Evolutionary conservation across 495 filamentous ascomycete genomes (phyloP).

Genomic region (Acidiella bohemica): DNA sequence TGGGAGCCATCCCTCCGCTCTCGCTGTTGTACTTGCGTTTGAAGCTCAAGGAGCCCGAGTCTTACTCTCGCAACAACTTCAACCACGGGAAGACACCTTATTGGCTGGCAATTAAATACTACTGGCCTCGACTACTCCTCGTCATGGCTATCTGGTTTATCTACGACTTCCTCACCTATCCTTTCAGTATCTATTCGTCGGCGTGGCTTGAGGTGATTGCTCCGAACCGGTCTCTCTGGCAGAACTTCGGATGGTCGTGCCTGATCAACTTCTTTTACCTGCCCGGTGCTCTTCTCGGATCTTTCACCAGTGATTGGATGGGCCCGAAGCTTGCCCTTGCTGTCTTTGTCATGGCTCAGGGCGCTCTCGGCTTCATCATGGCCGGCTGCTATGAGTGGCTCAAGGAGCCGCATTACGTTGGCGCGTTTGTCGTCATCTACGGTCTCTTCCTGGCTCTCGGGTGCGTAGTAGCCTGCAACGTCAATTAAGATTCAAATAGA

Average conservation of each 20-base stretch:
- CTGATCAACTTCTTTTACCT: constrained; percentile 78
- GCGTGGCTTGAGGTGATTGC: constrained; percentile 1
- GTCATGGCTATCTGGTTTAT: constrained; percentile 63
- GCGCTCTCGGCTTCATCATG: constrained; percentile 77
- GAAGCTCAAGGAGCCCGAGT: constrained; percentile 69
- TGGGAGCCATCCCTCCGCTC: constrained; percentile 68
- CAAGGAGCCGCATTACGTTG: constrained; percentile 48
- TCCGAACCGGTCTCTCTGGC: constrained; percentile 45
- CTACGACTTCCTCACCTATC: constrained; percentile 35
- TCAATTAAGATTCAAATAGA: too few relatives aligned
- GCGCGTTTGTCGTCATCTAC: constrained; percentile 63
- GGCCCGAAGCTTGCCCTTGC: constrained; percentile 62
- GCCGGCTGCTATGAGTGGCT: constrained; percentile 56
- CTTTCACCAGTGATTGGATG: constrained; percentile 56
- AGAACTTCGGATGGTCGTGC: constrained; percentile 73
- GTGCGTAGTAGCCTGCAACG: too few relatives aligned
- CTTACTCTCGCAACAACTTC: constrained; percentile 51
- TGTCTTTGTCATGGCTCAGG: constrained; percentile 53
- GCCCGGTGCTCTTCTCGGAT: constrained; percentile 56
- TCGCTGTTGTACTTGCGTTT: constrained; percentile 60
- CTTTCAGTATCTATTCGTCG: not conserved
- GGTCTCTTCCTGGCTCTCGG: constrained; percentile 74
- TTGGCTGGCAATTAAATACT: constrained; percentile 42
- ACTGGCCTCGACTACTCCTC: constrained; percentile 47
- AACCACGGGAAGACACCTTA: constrained; percentile 44